Evolutionary conservation across 495 filamentous ascomycete species (phyloP).

Genomic region (Hyphodiscus hymeniophilus): DNA sequence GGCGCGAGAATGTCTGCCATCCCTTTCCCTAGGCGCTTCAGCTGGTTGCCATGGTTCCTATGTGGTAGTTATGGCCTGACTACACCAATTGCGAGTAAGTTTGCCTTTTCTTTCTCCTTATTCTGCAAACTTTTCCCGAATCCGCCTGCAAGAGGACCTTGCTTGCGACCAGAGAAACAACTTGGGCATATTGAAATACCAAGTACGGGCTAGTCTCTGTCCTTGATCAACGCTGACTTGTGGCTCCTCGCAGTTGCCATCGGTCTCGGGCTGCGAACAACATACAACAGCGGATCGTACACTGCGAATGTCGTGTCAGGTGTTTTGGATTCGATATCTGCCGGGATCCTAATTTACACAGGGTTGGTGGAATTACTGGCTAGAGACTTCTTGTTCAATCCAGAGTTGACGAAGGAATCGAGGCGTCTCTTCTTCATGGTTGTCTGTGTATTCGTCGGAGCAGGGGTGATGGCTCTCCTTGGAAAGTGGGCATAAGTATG

Average conservation of each 20-base stretch:
- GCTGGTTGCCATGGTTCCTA: conserved; percentile 55
- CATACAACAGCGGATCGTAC: conserved; percentile 47
- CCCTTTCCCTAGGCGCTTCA: conserved; percentile 51
- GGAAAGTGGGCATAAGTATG: conserved; percentile 62
- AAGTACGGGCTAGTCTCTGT: no score
- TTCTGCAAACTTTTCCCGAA: no score
- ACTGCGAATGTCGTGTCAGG: conserved; percentile 64
- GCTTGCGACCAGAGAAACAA: no score
- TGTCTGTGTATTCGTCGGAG: conserved; percentile 55
- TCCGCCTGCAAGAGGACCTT: no score
- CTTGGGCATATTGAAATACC: no score
- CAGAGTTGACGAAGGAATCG: conserved; percentile 50
- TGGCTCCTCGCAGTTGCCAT: conserved; percentile 39
- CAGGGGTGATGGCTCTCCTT: conserved; percentile 63
- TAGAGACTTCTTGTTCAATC: conserved; percentile 77
- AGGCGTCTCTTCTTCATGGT: conserved; percentile 49
- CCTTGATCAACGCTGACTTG: no score
- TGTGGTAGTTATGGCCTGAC: conserved; percentile 56
- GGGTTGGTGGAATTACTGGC: conserved; percentile 73
- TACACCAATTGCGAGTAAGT: conserved; percentile 54
- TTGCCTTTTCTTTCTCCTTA: no score
- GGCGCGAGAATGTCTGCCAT: conserved; percentile 58
- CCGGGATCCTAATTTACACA: conserved; percentile 75
- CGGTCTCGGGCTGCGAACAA: conserved; percentile 57
- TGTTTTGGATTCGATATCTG: conserved; percentile 67